Conservation (phyloP, 192 early-diverging fungal genomes). For the Gigaspora rosea region DNA sequence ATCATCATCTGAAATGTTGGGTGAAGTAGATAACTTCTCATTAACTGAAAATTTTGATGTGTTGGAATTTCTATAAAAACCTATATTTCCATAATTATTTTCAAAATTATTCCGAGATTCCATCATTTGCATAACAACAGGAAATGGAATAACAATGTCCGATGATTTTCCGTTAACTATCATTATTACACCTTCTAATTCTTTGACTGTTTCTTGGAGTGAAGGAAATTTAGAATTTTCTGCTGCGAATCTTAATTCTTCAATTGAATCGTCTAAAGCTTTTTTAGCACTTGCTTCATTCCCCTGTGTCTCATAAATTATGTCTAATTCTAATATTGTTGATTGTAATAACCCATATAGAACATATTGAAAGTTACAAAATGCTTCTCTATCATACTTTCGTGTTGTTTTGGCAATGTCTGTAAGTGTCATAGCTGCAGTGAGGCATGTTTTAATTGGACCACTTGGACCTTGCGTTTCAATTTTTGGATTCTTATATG, state of each 20-base stretch:
- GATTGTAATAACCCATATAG: slow-evolving; percentile 26
- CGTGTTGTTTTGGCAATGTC: slow-evolving; percentile 28
- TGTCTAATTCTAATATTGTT: slow-evolving; percentile 10
- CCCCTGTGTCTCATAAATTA: slow-evolving; percentile 22
- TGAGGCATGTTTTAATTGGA: slow-evolving; percentile 28
- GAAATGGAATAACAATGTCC: slow-evolving; percentile 18
- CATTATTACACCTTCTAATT: slow-evolving; percentile 17
- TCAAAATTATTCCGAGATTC: slow-evolving; percentile 2
- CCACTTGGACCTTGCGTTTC: slow-evolving; percentile 8
- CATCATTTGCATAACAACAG: slow-evolving; percentile 8
- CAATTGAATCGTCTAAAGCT: slow-evolving; percentile 18
- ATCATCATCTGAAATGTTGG: background rate
- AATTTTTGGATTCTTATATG: slow-evolving; percentile 18
- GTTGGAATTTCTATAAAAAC: background rate
- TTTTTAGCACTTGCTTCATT: slow-evolving; percentile 19
- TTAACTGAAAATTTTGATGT: too few species aligned
- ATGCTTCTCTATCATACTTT: slow-evolving; percentile 11
- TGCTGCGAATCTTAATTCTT: slow-evolving; percentile 2
- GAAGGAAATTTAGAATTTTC: background rate
- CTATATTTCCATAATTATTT: background rate
- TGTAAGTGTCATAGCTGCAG: slow-evolving; percentile 23
- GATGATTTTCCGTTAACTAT: slow-evolving; percentile 9
- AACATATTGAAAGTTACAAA: slow-evolving; percentile 16
- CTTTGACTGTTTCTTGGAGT: background rate
- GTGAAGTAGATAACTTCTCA: background rate